A percentile compares a stretch with the other conserved stretches of the same genome.
These are phyloP conservation scores for Fusarium metavorans DNA, from an alignment of 2,329 filamentous ascomycete species.

Conservation along the genomic window DNA sequence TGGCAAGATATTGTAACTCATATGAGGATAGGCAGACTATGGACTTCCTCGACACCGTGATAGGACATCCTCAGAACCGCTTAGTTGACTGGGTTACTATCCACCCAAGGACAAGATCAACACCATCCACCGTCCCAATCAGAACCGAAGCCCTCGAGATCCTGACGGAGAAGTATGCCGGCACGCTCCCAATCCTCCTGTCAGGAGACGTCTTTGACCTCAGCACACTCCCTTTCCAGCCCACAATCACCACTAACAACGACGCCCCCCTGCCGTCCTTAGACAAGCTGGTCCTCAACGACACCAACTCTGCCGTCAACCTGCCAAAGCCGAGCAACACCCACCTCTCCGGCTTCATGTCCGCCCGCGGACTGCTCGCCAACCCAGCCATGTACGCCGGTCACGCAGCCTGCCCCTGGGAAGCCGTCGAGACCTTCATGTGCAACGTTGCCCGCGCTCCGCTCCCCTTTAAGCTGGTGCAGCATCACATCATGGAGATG, in stretches of 20 bases:
- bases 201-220: conserved; percentile 78
- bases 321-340: conserved; percentile 55
- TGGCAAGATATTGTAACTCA: background rate
- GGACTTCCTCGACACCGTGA: conserved; percentile 72
- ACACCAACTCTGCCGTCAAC: conserved; percentile 15
- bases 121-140: conserved; percentile 71
- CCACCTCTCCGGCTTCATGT: conserved; percentile 74
- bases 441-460: conserved; percentile 67
- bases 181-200: conserved; percentile 71
- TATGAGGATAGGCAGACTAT: conserved; percentile 60
- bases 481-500: conserved; percentile 78
- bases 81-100: conserved; percentile 77
- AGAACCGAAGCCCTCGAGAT: conserved; percentile 70
- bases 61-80: conserved; percentile 63
- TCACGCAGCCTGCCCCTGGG: conserved; percentile 68
- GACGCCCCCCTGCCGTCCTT: conserved; percentile 35
- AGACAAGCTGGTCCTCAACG: conserved; percentile 47
- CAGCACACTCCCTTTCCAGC: conserved; percentile 58
- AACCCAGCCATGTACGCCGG: conserved; percentile 76
- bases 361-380: conserved; percentile 74
- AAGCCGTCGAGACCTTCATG: conserved; percentile 73
- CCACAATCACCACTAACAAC: conserved; percentile 44
- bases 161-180: conserved; percentile 64
- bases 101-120: conserved; percentile 73
- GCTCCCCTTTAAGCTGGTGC: conserved; percentile 71